Conservation (phyloP, 108 stramenopile species). For the Pseudonitzschia multiseries region DNA sequence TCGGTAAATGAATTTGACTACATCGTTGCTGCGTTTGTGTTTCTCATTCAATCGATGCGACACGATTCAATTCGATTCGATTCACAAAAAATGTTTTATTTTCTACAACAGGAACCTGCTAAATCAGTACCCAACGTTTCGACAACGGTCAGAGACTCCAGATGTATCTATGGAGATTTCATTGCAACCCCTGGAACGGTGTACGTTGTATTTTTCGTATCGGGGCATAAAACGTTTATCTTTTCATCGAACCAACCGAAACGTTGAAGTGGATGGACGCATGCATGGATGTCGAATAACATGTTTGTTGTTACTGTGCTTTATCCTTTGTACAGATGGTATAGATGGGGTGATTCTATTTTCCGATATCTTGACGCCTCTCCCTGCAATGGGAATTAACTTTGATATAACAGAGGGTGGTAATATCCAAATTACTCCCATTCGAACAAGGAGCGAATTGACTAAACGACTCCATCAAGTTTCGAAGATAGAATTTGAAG, state of each 20-base stretch:
- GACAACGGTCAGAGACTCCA: conserved; percentile 86
- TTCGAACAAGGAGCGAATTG: conserved; percentile 43
- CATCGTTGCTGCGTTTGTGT: neutral
- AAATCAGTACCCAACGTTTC: conserved; percentile 83
- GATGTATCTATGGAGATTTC: conserved; percentile 89
- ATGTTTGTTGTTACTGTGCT: neutral
- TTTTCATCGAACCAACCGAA: too few relatives aligned
- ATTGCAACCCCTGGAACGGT: conserved; percentile 75
- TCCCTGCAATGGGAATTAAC: conserved; percentile 91
- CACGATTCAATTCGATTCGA: too few relatives aligned
- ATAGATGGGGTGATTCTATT: conserved; percentile 93
- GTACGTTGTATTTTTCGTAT: neutral
- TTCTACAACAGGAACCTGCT: conserved; percentile 57
- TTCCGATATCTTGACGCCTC: conserved; percentile 90
- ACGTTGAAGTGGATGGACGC: neutral
- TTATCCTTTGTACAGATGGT: conserved; percentile 47
- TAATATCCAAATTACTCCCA: conserved; percentile 45
- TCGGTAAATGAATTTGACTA: conserved; percentile 27
- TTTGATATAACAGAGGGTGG: conserved; percentile 80
- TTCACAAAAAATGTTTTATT: too few relatives aligned
- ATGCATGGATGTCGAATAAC: neutral
- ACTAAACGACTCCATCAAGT: conserved; percentile 28
- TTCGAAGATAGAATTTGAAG: neutral
- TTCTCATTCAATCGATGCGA: neutral
- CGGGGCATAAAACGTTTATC: neutral